These are phyloP conservation scores for Fusarium burgessii DNA, from an alignment of 2,329 filamentous ascomycete species.

Conservation along the genomic window DNA sequence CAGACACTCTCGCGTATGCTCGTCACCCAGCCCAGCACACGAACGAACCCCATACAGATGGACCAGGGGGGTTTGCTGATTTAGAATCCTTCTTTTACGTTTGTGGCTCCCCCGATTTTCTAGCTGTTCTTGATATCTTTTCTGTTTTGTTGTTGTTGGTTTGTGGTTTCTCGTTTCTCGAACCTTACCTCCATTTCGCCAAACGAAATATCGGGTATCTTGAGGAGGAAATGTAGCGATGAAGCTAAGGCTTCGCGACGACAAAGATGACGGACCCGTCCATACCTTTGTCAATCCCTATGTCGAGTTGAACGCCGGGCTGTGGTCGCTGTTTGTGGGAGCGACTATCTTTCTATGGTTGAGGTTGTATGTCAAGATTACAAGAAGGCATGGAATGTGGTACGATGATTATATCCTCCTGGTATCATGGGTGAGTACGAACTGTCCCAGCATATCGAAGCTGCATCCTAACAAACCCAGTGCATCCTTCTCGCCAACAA, in stretches of 20 bases:
- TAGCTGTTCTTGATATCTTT: slow-evolving; percentile 4
- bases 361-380: slow-evolving; percentile 53
- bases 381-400: slow-evolving; percentile 53
- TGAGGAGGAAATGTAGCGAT: slow-evolving; percentile 38
- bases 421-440: slow-evolving; percentile 51
- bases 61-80: slow-evolving; percentile 8
- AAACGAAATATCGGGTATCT: slow-evolving; percentile 11
- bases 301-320: slow-evolving; percentile 49
- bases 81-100: slow-evolving; percentile 31
- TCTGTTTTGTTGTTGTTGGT: slow-evolving; percentile 15
- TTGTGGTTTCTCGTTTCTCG: not conserved
- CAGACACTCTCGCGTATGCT: not conserved
- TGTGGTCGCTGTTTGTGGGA: slow-evolving; percentile 51
- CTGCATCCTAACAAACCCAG: slow-evolving; percentile 43
- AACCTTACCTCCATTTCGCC: not conserved
- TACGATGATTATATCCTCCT: slow-evolving; percentile 56
- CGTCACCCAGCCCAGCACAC: not conserved
- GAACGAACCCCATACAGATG: not conserved
- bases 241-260: slow-evolving; percentile 40
- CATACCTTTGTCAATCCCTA: slow-evolving; percentile 48
- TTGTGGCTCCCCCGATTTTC: slow-evolving; percentile 10
- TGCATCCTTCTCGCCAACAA: slow-evolving; percentile 59
- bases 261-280: slow-evolving; percentile 40
- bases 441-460: not conserved
- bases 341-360: slow-evolving; percentile 49